These are phyloP conservation scores for Monosporozyma siamensis DNA, from an alignment of 805 yeast genomes.

Conservation along the genomic window DNA sequence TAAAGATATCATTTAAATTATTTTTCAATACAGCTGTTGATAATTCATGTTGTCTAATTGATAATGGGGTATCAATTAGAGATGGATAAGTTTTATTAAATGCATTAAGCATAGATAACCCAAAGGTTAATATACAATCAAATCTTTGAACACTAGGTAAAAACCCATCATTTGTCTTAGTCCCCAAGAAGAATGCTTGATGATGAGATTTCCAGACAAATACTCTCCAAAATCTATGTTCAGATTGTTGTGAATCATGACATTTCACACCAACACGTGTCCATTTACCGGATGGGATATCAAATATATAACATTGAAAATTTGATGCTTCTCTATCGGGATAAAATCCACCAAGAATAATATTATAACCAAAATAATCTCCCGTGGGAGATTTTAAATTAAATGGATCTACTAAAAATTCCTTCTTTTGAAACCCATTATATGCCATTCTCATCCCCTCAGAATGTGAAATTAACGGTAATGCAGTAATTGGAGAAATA, in stretches of 20 bases:
- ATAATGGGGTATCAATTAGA: not conserved
- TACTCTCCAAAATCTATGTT: slow-evolving; percentile 56
- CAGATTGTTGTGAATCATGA: slow-evolving; percentile 42
- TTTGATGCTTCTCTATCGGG: slow-evolving; percentile 32
- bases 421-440: slow-evolving; percentile 15
- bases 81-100: slow-evolving; percentile 16
- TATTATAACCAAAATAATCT: slow-evolving; percentile 56
- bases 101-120: slow-evolving; percentile 46
- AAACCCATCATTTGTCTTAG: slow-evolving; percentile 19
- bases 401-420: slow-evolving; percentile 12
- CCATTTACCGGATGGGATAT: slow-evolving; percentile 41
- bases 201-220: slow-evolving; percentile 75
- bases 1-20: slow-evolving; percentile 4
- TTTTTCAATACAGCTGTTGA: not conserved
- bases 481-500: slow-evolving; percentile 25
- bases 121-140: slow-evolving; percentile 39
- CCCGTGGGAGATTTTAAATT: slow-evolving; percentile 49
- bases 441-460: slow-evolving; percentile 26
- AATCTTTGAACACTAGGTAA: slow-evolving; percentile 35
- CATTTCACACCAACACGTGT: slow-evolving; percentile 46
- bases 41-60: not conserved
- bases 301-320: slow-evolving; percentile 25
- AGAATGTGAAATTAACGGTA: slow-evolving; percentile 26
- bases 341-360: slow-evolving; percentile 52
- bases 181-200: slow-evolving; percentile 53